Percentiles rank a stretch among this genome's conserved stretches.
Evolutionary conservation across 306 rosid genomes (phyloP).

Genomic region (Biancaea sappan): DNA sequence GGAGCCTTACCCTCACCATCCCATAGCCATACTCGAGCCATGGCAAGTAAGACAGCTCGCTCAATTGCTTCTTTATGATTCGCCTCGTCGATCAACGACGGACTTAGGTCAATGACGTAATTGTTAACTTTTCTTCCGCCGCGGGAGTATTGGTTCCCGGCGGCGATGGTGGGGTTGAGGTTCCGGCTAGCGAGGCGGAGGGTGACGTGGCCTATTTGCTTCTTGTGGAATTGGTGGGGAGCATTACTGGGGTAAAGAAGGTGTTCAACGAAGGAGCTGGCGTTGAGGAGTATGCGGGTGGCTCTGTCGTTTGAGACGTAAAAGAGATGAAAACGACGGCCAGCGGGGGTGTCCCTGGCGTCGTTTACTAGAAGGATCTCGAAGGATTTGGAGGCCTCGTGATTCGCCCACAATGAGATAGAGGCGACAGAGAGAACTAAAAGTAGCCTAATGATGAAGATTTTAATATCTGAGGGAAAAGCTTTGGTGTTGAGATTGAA

Average conservation of each 20-base stretch:
- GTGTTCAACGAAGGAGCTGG: conserved; percentile 49
- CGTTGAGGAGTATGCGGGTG: conserved; percentile 52
- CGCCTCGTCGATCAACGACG: conserved; percentile 39
- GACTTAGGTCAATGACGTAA: conserved; percentile 50
- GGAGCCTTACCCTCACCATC: conserved; percentile 54
- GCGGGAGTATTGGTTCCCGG: neutral
- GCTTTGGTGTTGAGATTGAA: neutral
- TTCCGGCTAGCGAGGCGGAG: conserved; percentile 48
- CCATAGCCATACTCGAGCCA: conserved; percentile 63
- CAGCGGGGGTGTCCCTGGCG: conserved; percentile 36
- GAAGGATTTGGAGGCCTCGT: conserved; percentile 69
- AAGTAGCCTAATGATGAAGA: conserved; percentile 40
- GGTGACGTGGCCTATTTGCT: conserved; percentile 45
- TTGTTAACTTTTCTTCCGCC: neutral
- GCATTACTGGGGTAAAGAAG: conserved; percentile 45
- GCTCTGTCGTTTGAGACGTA: conserved; percentile 71
- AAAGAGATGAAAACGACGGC: conserved; percentile 51
- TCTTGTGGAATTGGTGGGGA: conserved; percentile 29
- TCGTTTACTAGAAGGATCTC: conserved; percentile 51
- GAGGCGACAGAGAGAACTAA: conserved; percentile 36
- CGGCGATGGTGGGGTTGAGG: neutral
- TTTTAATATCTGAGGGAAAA: conserved; percentile 5
- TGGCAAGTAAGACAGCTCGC: conserved; percentile 51
- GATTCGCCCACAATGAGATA: conserved; percentile 65
- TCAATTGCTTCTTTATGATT: conserved; percentile 32